These are phyloP conservation scores for Teratosphaeria pseudoeucalypti DNA, from an alignment of 2,329 filamentous ascomycete species.

Conservation along the genomic window DNA sequence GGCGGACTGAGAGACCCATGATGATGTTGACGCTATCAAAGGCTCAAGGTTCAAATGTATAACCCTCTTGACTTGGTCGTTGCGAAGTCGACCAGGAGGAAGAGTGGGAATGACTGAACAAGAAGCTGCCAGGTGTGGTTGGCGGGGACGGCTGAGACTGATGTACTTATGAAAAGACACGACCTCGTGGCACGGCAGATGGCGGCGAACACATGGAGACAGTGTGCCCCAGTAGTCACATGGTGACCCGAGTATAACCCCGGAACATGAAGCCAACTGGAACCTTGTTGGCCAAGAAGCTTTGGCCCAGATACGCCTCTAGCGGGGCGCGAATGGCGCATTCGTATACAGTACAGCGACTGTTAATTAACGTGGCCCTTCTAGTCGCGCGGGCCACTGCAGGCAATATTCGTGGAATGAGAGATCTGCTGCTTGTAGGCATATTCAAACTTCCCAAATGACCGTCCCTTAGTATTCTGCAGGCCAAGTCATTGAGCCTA, in stretches of 20 bases:
- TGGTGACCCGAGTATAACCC: not conserved
- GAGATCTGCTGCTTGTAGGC: not conserved
- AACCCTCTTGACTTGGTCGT: not conserved
- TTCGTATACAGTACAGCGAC: not conserved
- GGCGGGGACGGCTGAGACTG: not conserved
- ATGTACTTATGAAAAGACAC: not conserved
- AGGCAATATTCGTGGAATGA: not conserved
- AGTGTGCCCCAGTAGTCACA: not conserved
- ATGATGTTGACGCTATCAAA: not conserved
- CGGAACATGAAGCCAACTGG: not conserved
- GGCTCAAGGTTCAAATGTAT: not conserved
- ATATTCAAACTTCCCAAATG: no score
- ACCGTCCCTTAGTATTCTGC: no score
- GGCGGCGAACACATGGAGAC: not conserved
- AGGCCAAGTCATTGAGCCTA: not conserved
- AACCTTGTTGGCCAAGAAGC: not conserved
- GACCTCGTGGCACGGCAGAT: not conserved
- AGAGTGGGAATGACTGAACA: not conserved
- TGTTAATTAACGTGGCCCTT: not conserved
- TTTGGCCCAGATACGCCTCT: not conserved
- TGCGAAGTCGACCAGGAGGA: not conserved
- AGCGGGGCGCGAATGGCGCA: not conserved
- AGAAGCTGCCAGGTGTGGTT: not conserved
- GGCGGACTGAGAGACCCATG: constrained; percentile 37
- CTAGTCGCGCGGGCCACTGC: not conserved